Percentiles rank a stretch among this genome's conserved stretches.
Conservation (phyloP, 1,284 basidiomycete species). For the Xanthoconium separans region DNA sequence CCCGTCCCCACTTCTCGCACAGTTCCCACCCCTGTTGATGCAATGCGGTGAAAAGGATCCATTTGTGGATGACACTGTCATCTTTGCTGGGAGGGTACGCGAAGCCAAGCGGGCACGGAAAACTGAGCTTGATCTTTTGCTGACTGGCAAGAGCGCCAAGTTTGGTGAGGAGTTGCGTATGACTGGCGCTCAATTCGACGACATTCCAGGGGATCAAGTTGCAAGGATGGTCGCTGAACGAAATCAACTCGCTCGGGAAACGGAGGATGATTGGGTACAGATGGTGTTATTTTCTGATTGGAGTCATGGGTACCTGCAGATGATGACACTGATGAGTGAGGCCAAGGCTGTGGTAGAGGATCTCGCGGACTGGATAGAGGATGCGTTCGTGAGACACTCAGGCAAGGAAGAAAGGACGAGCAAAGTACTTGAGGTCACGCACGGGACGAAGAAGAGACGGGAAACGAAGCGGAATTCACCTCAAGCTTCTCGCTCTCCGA, state of each 20-base stretch:
- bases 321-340: slow-evolving; percentile 85
- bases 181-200: slow-evolving; percentile 29
- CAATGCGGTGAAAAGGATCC: slow-evolving; percentile 96
- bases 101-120: slow-evolving; percentile 88
- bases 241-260: slow-evolving; percentile 62
- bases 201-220: slow-evolving; percentile 33
- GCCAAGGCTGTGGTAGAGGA: slow-evolving; percentile 82
- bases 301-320: slow-evolving; percentile 95
- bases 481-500: slow-evolving; percentile 21
- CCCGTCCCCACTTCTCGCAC: slow-evolving; percentile 79
- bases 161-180: slow-evolving; percentile 57
- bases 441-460: slow-evolving; percentile 17
- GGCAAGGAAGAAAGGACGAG: slow-evolving; percentile 21
- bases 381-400: slow-evolving; percentile 58
- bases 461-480: slow-evolving; percentile 20
- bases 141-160: slow-evolving; percentile 56
- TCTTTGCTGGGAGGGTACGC: slow-evolving; percentile 90
- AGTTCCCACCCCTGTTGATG: slow-evolving; percentile 91
- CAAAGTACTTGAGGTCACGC: slow-evolving; percentile 12
- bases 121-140: slow-evolving; percentile 57
- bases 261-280: slow-evolving; percentile 93
- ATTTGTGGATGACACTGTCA: slow-evolving; percentile 93
- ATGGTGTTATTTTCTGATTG: slow-evolving; percentile 89
- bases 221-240: slow-evolving; percentile 53
- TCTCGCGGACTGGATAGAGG: slow-evolving; percentile 90